Evolutionary conservation across 2,329 filamentous ascomycete species (phyloP).

Genomic region (Pseudogymnoascus sp.): DNA sequence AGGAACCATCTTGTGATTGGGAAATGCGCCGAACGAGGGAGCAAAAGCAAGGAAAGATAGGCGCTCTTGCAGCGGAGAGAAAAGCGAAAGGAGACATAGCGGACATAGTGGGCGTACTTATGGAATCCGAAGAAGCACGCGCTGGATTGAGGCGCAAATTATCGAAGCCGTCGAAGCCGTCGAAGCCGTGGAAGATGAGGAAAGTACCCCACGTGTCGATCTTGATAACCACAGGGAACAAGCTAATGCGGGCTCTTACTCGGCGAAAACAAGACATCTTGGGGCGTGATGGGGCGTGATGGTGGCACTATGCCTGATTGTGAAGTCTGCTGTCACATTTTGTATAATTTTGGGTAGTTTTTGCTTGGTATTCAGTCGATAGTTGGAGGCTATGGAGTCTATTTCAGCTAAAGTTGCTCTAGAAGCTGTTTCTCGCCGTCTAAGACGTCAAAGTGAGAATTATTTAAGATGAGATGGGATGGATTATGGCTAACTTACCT

Average conservation of each 20-base stretch:
- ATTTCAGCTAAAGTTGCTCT: neutral
- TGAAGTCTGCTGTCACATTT: neutral
- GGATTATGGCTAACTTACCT: neutral
- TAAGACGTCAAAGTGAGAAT: neutral
- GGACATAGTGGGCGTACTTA: neutral
- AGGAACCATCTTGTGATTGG: constrained; percentile 3
- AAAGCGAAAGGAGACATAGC: neutral
- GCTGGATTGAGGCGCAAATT: neutral
- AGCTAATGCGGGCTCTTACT: constrained; percentile 5
- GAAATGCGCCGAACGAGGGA: neutral
- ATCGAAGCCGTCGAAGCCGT: neutral
- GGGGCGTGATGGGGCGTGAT: neutral
- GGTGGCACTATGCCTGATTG: neutral
- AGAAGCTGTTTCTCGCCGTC: neutral
- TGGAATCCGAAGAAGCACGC: neutral
- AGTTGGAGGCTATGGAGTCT: neutral
- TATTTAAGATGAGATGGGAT: neutral
- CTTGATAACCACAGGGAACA: neutral
- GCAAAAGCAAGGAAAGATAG: constrained; percentile 1
- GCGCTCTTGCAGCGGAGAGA: constrained; percentile 1
- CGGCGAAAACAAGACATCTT: neutral
- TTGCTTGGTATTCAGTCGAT: neutral
- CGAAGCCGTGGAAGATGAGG: neutral
- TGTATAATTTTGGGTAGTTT: neutral
- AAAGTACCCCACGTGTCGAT: constrained; percentile 7